phyloP scores from a whole-genome alignment of 345 rosid genomes.

The Turnera subulata region DNA sequence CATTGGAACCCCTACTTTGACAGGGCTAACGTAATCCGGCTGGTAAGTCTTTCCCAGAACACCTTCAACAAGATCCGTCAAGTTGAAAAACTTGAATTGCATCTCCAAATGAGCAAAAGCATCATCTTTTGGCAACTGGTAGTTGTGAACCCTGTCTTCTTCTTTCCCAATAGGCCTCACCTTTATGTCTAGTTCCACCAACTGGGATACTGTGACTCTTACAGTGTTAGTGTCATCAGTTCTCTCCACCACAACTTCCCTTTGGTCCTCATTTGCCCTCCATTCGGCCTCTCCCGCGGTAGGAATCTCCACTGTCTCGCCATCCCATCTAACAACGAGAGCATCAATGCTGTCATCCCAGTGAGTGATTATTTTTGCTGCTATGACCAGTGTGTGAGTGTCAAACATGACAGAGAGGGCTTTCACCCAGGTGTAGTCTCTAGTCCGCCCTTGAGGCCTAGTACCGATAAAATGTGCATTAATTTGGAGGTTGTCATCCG shows the following conservation, averaged over 20 bases:
- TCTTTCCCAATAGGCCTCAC: constrained; percentile 54
- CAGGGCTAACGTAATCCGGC: constrained; percentile 58
- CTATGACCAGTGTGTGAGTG: constrained; percentile 55
- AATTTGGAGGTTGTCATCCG: constrained; percentile 70
- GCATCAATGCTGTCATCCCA: constrained; percentile 66
- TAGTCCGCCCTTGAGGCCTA: constrained; percentile 63
- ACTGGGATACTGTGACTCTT: constrained; percentile 35
- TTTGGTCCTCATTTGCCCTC: constrained; percentile 32
- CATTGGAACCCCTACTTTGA: constrained; percentile 61
- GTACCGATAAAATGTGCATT: constrained; percentile 89
- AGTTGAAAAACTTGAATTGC: constrained; percentile 46
- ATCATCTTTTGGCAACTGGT: constrained; percentile 47
- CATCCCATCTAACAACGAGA: constrained; percentile 48
- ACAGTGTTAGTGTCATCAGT: constrained; percentile 46
- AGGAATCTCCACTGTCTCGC: constrained; percentile 49
- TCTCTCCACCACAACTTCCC: constrained; percentile 52
- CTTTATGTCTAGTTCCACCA: constrained; percentile 41
- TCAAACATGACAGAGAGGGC: constrained; percentile 71
- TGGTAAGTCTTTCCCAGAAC: constrained; percentile 67
- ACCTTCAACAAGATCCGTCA: constrained; percentile 56
- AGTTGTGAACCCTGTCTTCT: constrained; percentile 55
- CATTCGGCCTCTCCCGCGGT: constrained; percentile 64
- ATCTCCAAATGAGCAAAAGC: constrained; percentile 71
- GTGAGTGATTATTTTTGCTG: constrained; percentile 44
- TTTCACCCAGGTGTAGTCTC: constrained; percentile 94